Conservation (phyloP, 2,329 filamentous ascomycete species). For the Colletotrichum siamense region DNA sequence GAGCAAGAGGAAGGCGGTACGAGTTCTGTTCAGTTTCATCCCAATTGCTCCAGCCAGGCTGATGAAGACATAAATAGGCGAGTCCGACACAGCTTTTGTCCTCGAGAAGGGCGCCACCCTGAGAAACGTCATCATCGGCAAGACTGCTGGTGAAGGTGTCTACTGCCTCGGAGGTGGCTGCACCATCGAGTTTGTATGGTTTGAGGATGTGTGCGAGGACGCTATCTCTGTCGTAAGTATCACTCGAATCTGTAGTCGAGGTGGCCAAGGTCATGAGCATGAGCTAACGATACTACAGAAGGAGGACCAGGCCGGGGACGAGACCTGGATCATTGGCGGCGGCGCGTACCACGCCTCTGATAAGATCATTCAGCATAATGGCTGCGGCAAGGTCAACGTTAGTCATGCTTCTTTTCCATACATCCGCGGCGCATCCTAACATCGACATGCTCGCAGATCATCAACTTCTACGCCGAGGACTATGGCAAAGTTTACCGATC, state of each 20-base stretch:
- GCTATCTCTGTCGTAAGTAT: conserved; percentile 25
- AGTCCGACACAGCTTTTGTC: conserved; percentile 48
- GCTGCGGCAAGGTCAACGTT: conserved; percentile 36
- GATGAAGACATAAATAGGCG: conserved; percentile 23
- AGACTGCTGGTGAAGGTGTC: conserved; percentile 29
- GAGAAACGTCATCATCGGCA: conserved; percentile 52
- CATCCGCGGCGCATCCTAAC: no score
- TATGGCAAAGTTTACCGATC: conserved; percentile 49
- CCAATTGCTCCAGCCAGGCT: no score
- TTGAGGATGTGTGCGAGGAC: conserved; percentile 30
- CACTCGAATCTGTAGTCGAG: accelerated
- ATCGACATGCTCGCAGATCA: conserved; percentile 16
- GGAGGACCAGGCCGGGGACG: conserved; percentile 23
- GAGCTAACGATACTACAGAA: conserved; percentile 7
- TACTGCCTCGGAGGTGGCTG: conserved; percentile 31
- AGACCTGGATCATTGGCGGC: conserved; percentile 40
- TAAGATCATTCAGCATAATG: conserved; percentile 46
- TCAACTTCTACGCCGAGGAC: conserved; percentile 48
- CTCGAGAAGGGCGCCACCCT: conserved; percentile 47
- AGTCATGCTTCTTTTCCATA: no score
- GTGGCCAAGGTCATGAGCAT: accelerated
- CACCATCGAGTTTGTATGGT: conserved; percentile 30
- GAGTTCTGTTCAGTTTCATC: not conserved
- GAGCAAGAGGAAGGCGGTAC: conserved; percentile 42
- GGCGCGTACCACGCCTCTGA: conserved; percentile 41